phyloP scores from a whole-genome alignment of 2,329 filamentous ascomycete species.

The Xylaria sp. region DNA sequence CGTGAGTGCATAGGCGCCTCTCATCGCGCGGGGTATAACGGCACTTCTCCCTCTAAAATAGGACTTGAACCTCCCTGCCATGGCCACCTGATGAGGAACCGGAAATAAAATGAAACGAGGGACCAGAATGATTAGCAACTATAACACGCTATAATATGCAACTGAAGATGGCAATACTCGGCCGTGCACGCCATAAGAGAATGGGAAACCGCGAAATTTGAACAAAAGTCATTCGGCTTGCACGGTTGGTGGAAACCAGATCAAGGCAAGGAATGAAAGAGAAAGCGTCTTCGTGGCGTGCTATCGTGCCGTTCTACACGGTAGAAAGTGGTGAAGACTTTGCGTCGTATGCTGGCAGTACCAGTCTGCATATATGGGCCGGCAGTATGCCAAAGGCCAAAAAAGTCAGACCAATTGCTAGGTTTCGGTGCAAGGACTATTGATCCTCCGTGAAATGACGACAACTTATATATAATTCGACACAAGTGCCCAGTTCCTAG shows the following conservation, averaged over 20 bases:
- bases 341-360: not conserved
- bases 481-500: slow-evolving; percentile 9
- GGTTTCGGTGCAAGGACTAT: not conserved
- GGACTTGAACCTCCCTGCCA: slow-evolving; percentile 12
- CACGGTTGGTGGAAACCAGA: not conserved
- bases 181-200: not conserved
- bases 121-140: slow-evolving; percentile 5
- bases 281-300: not conserved
- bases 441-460: not conserved
- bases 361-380: not conserved
- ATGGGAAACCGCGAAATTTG: not conserved
- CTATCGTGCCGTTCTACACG: slow-evolving; percentile 10
- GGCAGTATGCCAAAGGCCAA: not conserved
- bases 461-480: not conserved
- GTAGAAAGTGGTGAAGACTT: not conserved
- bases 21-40: slow-evolving; percentile 21
- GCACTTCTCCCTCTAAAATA: slow-evolving; percentile 13
- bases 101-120: slow-evolving; percentile 12
- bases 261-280: not conserved
- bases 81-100: not conserved
- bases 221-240: not conserved
- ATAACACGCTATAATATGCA: slow-evolving; percentile 19
- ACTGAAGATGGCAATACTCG: not conserved
- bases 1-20: slow-evolving; percentile 12
- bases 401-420: not conserved